Conservation (phyloP, 768 basidiomycete genomes). For the Rhodotorula toruloides region DNA sequence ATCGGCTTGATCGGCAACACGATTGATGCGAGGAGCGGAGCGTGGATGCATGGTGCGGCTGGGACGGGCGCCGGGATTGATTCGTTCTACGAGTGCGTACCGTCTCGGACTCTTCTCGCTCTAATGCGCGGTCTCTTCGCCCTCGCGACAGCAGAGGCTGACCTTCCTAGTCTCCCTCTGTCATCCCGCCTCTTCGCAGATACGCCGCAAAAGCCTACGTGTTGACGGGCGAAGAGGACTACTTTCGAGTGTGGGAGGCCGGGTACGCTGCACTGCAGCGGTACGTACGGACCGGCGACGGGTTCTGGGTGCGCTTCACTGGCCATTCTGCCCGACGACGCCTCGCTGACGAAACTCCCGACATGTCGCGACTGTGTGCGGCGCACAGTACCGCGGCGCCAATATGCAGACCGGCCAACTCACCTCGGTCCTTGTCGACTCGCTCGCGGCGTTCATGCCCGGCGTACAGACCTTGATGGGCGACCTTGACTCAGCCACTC, state of each 20-base stretch:
- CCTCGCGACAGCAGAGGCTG: no score
- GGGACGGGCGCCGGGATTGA: conserved; percentile 92
- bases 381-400: conserved; percentile 72
- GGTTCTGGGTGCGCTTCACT: conserved; percentile 66
- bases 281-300: conserved; percentile 72
- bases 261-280: conserved; percentile 78
- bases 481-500: conserved; percentile 36
- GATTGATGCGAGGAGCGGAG: conserved; percentile 58
- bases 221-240: conserved; percentile 64
- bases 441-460: conserved; percentile 94
- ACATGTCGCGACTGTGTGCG: no score
- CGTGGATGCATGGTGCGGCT: conserved; percentile 50
- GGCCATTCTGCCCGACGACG: not conserved
- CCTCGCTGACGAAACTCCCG: not conserved
- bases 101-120: not conserved
- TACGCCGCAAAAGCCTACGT: conserved; percentile 91
- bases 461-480: conserved; percentile 64
- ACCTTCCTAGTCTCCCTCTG: not conserved
- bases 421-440: conserved; percentile 77
- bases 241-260: conserved; percentile 78
- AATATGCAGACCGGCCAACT: conserved; percentile 71
- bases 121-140: no score
- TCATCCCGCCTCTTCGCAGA: not conserved
- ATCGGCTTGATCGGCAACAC: conserved; percentile 82
- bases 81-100: conserved; percentile 72